Conservation (phyloP, 2,329 filamentous ascomycete species). For the Diaporthe capsici region DNA sequence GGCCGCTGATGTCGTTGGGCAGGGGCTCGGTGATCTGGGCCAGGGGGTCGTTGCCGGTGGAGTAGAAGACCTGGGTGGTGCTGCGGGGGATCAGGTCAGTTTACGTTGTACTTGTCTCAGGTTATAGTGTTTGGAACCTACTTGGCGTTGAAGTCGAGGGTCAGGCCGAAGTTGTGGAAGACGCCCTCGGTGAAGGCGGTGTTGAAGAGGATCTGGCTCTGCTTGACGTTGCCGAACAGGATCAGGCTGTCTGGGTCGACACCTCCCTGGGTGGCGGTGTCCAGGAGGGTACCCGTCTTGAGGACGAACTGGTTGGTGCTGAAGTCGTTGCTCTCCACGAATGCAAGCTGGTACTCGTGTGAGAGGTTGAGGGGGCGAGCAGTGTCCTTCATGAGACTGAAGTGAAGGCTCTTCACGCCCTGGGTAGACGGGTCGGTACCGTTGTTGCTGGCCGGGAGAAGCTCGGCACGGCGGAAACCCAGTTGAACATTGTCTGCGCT, state of each 20-base stretch:
- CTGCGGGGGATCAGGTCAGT: conserved; percentile 50
- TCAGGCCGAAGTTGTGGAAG: conserved; percentile 75
- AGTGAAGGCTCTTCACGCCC: conserved; percentile 74
- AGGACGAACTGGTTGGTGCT: conserved; percentile 67
- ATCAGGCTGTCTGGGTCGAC: conserved; percentile 58
- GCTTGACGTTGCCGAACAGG: conserved; percentile 62
- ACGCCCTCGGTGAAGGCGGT: conserved; percentile 63
- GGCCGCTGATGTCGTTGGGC: conserved; percentile 66
- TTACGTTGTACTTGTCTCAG: neutral
- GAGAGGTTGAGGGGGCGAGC: conserved; percentile 68
- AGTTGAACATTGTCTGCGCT: conserved; percentile 63
- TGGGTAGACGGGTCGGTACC: conserved; percentile 65
- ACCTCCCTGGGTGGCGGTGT: conserved; percentile 45
- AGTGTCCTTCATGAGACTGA: conserved; percentile 68
- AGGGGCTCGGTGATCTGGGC: conserved; percentile 61
- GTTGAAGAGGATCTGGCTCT: conserved; percentile 64
- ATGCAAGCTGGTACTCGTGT: conserved; percentile 73
- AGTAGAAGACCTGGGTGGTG: conserved; percentile 71
- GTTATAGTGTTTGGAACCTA: conserved; percentile 49
- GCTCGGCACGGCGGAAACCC: conserved; percentile 73
- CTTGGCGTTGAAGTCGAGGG: conserved; percentile 69
- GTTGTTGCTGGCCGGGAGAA: conserved; percentile 65
- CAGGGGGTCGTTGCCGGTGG: conserved; percentile 60
- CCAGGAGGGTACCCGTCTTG: conserved; percentile 68
- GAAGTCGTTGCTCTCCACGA: conserved; percentile 62